Evolutionary conservation across 2,329 filamentous ascomycete genomes (phyloP).

Genomic region (Pyricularia sp.): DNA sequence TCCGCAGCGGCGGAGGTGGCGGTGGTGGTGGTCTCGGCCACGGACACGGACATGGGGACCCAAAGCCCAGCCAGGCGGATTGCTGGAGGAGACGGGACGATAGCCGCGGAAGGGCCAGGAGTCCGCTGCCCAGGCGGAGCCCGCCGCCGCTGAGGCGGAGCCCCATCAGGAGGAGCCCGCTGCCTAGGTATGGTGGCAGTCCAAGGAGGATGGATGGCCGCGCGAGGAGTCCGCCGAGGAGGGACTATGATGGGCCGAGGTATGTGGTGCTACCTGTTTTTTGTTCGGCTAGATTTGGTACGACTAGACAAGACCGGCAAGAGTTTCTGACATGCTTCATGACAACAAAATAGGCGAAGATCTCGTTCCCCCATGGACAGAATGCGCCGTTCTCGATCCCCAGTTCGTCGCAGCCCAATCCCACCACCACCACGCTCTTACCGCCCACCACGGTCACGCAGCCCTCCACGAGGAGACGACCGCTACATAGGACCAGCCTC

Average conservation of each 20-base stretch:
- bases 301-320: background rate
- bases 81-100: constrained; percentile 23
- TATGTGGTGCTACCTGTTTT: background rate
- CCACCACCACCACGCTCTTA: constrained; percentile 29
- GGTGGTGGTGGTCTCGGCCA: background rate
- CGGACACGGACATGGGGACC: background rate
- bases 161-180: constrained; percentile 20
- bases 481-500: constrained; percentile 13
- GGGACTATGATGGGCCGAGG: constrained; percentile 18
- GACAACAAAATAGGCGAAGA: constrained; percentile 26
- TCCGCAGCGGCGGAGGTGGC: constrained; percentile 20
- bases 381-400: constrained; percentile 28
- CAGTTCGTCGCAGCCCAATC: constrained; percentile 20
- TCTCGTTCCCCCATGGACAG: constrained; percentile 41
- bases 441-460: constrained; percentile 36
- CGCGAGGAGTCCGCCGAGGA: constrained; percentile 22
- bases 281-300: background rate
- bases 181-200: constrained; percentile 23
- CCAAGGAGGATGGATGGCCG: constrained; percentile 24
- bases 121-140: constrained; percentile 16
- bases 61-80: constrained; percentile 13
- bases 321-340: background rate
- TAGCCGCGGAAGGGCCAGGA: constrained; percentile 24
- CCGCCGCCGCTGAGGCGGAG: constrained; percentile 17
- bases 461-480: constrained; percentile 33